These are phyloP conservation scores for Leccinum cinnamomeum DNA, from an alignment of 1,284 basidiomycete genomes.

Conservation along the genomic window DNA sequence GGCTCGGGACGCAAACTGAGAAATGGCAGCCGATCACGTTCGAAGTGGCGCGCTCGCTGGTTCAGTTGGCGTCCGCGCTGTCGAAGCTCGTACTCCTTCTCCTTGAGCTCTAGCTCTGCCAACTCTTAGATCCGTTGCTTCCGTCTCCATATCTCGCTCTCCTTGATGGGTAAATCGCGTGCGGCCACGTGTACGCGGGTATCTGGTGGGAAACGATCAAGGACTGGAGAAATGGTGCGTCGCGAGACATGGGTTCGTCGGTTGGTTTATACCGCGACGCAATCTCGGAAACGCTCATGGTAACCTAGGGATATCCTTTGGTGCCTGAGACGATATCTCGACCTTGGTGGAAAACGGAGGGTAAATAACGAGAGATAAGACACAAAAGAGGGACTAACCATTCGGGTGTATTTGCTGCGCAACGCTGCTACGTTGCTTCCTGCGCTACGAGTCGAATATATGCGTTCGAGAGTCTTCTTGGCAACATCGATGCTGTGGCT, in stretches of 20 bases:
- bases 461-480: constrained; percentile 41
- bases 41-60: constrained; percentile 50
- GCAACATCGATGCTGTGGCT: constrained; percentile 32
- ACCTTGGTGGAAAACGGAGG: constrained; percentile 37
- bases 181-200: background rate
- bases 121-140: constrained; percentile 51
- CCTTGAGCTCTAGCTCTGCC: constrained; percentile 40
- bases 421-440: constrained; percentile 68
- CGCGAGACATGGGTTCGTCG: constrained; percentile 40
- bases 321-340: constrained; percentile 51
- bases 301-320: constrained; percentile 60
- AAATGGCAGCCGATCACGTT: constrained; percentile 47
- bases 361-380: constrained; percentile 7
- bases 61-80: constrained; percentile 62
- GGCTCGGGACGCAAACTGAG: constrained; percentile 33
- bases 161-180: too few relatives aligned
- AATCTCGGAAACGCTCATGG: constrained; percentile 63
- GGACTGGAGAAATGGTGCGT: too few relatives aligned
- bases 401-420: constrained; percentile 58
- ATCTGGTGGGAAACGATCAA: background rate
- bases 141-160: constrained; percentile 27
- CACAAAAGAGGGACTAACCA: constrained; percentile 42
- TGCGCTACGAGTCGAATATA: constrained; percentile 50
- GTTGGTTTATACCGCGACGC: constrained; percentile 58
- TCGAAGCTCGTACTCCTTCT: constrained; percentile 54